Base-by-base conservation (phyloP, 2,329 filamentous ascomycete species). In the Diaporthe vaccinii region DNA sequence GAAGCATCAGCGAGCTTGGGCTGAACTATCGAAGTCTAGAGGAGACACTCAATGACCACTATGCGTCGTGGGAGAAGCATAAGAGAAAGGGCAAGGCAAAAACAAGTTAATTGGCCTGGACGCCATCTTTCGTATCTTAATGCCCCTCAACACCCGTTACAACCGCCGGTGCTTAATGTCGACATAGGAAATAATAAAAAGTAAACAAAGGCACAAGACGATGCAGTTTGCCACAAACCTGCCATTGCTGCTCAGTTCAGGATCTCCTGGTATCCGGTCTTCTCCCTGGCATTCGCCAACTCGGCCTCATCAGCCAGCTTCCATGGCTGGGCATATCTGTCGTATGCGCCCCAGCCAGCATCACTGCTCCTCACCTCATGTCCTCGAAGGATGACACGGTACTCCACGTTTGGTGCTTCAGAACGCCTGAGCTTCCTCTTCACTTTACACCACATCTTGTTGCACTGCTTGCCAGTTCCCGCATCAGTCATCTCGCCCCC, bases 241-340 rank as follows among this genome's bases (percentile, higher is more conserved):
- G 5, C 22, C 22, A 34, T 12, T 17, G 6, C 14, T 22, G 14
- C n/a, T 58, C 39, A 59, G 53, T 49, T 44, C 25, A 46, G 12
- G n/a, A 71, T 59, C 39, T 71, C 68, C 51, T 49, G 55, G 20
- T 71, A 46, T 31, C 68, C 68, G 55, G 31, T n/a, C 28, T 71
- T 71, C 31, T 46, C 68, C 28, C 68, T 71, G 12, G 39, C 53
- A n/a, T 28, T 71, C 39, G 68, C 53, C 25, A 59, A 20, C 53
- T 71, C 68, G 20, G 53, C 68, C 41, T 78, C 76, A 59, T 78
- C 77, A 17, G 73, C 76, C 9, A 61, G 44, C 68, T 70, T 73
- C 77, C 76, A 78, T 5, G 78, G 77, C 65, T 72, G 70, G 28
- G 76, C 75, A 34, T 79, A 79, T 75, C 78, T 74, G 39, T 79